Evolutionary conservation across 2,329 filamentous ascomycete species (phyloP), one percentile per base, ranked within the genome.

Genomic region (Zasmidium citrigriseum): DNA sequence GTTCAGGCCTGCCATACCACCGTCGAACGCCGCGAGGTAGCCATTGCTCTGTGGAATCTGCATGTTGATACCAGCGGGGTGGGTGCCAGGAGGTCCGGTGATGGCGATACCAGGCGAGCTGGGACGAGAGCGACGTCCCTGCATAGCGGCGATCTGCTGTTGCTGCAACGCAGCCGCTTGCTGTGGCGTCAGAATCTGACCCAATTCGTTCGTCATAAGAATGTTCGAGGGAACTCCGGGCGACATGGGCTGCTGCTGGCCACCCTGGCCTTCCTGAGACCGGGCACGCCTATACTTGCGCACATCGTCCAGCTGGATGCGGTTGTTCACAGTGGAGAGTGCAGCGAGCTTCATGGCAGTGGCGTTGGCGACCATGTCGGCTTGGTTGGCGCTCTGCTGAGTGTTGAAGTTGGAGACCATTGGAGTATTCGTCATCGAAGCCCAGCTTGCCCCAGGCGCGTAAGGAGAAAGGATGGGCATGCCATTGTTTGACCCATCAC

Each of bases 261-360:
- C 79, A 69, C 89, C 87, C 46, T 77, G 78, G 68, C 71, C 72
- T 69, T 70, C 73, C 44, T 88, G 83, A 22, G 95, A 97, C 60
- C 93, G 87, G 65, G 92, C 87, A 60, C 93, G 90, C 64, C 95
- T 91, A 76, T 95, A 98, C 78, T 98, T 98, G 71, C 93, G 91
- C 62, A 96, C 93, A 74, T 99, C 95, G 70, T 99, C 95, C 59
- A 99, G 82, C 53, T 95, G 93, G 70, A 99, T 96, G 45, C 95
- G 90, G 75, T 98, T 99, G 80, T 98, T 99, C 51, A 99, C 95
- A 2, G 95, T 99, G 4, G 93, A 98, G 47, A 99, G 82, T 18
- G 95, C 95, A 47, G 95, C 95, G 52, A 99, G 84, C 76, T 99
- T 99, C 95, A 99, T 99, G 21, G 95, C 95, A 16, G 95, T 98